Evolutionary conservation across 352 stramenopile species (phyloP).

Genomic region (Pythium guiyangense): DNA sequence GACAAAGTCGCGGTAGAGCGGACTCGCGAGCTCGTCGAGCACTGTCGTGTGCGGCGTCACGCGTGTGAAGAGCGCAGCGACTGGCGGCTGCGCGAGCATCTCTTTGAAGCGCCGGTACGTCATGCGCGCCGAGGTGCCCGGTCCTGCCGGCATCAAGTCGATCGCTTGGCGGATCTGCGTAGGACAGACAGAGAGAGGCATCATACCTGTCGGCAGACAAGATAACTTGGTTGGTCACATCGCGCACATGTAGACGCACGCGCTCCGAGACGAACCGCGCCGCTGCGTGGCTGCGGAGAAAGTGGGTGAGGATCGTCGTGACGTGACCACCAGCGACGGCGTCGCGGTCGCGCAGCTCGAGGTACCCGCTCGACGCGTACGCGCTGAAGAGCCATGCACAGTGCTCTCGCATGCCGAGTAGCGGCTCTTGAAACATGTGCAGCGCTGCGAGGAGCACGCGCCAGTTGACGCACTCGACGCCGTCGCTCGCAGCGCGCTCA

Average conservation of each 20-base stretch:
- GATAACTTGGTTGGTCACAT: no score
- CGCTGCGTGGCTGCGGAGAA: slow-evolving; percentile 39
- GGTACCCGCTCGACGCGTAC: slow-evolving; percentile 44
- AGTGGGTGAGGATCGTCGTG: slow-evolving; percentile 47
- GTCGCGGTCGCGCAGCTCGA: slow-evolving; percentile 34
- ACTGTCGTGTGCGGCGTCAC: slow-evolving; percentile 39
- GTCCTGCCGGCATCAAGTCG: slow-evolving; percentile 26
- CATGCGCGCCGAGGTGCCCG: slow-evolving; percentile 30
- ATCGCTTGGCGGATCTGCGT: slow-evolving; percentile 43
- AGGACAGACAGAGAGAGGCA: neutral
- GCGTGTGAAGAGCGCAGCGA: slow-evolving; percentile 37
- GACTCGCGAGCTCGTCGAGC: slow-evolving; percentile 50
- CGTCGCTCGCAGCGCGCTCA: slow-evolving; percentile 36
- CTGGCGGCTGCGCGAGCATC: slow-evolving; percentile 33
- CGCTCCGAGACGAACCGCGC: slow-evolving; percentile 48
- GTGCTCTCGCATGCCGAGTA: slow-evolving; percentile 48
- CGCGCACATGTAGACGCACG: slow-evolving; percentile 21
- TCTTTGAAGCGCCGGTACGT: slow-evolving; percentile 37
- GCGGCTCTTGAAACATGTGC: slow-evolving; percentile 54
- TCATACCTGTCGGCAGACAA: no score
- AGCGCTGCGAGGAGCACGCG: slow-evolving; percentile 47
- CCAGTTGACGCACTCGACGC: slow-evolving; percentile 64
- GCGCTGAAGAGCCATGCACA: slow-evolving; percentile 52
- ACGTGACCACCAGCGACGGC: slow-evolving; percentile 35
- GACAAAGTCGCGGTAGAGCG: slow-evolving; percentile 47